phyloP scores from a whole-genome alignment of 495 filamentous ascomycete genomes.

The Annulohypoxylon nitens region DNA sequence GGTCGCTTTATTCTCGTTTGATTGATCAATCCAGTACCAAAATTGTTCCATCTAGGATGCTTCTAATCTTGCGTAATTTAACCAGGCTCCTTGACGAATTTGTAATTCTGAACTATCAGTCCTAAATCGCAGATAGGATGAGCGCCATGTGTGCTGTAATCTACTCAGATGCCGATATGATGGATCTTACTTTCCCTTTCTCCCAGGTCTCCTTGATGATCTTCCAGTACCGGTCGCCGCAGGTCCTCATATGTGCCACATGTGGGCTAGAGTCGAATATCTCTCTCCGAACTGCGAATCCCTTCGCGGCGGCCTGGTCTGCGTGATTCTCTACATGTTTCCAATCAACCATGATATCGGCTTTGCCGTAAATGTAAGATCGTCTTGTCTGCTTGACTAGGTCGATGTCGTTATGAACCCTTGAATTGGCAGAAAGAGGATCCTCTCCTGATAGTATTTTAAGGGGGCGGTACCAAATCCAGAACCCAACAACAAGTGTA shows the following conservation, averaged over 20 bases:
- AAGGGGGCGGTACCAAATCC: conserved; percentile 49
- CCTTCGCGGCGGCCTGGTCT: conserved; percentile 47
- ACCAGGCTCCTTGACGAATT: no score
- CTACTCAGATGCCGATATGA: not conserved
- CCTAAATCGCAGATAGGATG: no score
- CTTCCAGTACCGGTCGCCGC: conserved; percentile 59
- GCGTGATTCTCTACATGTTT: conserved; percentile 58
- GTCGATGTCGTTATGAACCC: conserved; percentile 50
- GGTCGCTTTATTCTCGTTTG: not conserved
- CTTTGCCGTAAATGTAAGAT: conserved; percentile 58
- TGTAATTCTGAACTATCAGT: no score
- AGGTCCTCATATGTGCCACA: conserved; percentile 57
- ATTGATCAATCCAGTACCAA: not conserved
- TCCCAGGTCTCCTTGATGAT: conserved; percentile 57
- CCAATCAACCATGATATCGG: conserved; percentile 57
- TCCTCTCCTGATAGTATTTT: conserved; percentile 47
- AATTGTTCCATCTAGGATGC: no score
- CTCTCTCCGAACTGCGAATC: conserved; percentile 54
- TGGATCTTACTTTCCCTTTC: not conserved
- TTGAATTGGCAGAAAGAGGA: conserved; percentile 44
- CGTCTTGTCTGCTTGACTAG: conserved; percentile 53
- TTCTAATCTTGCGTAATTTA: not conserved
- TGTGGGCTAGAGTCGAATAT: conserved; percentile 55
- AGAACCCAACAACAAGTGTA: conserved; percentile 43
- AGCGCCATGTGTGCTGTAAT: not conserved